Percentiles rank a stretch among this genome's conserved stretches.
These are phyloP conservation scores for Cercospora zeina DNA, from an alignment of 2,329 filamentous ascomycete species.

Conservation along the genomic window DNA sequence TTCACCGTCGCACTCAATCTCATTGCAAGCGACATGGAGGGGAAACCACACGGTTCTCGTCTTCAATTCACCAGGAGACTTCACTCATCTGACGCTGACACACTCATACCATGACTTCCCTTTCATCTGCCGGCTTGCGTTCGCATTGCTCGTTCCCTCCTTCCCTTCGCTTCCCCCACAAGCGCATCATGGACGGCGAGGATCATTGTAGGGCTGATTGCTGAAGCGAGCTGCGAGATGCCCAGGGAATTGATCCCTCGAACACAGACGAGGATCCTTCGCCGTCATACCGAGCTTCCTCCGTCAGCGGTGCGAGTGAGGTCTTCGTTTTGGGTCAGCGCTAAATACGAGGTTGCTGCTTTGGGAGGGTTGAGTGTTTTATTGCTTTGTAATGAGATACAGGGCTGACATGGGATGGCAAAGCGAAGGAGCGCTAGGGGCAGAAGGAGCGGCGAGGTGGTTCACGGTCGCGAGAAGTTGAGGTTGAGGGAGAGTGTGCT, in stretches of 20 bases:
- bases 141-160: background rate
- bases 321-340: background rate
- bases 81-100: background rate
- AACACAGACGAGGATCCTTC: background rate
- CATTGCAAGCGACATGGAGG: background rate
- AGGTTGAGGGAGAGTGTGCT: background rate
- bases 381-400: background rate
- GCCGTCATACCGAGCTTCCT: background rate
- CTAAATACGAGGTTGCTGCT: background rate
- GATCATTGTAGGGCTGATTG: conserved; percentile 4
- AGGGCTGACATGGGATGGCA: background rate
- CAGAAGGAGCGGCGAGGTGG: background rate
- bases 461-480: background rate
- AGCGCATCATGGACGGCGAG: background rate
- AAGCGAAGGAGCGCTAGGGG: background rate
- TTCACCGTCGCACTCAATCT: background rate
- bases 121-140: background rate
- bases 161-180: background rate
- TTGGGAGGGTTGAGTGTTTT: background rate
- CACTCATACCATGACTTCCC: too few species aligned
- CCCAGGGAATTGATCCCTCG: background rate
- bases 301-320: background rate
- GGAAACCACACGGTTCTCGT: background rate
- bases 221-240: background rate
- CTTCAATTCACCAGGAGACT: background rate